Evolutionary conservation across 2,329 filamentous ascomycete species (phyloP), one percentile per base, ranked within the genome.

Genomic region (Fusarium sp.): DNA sequence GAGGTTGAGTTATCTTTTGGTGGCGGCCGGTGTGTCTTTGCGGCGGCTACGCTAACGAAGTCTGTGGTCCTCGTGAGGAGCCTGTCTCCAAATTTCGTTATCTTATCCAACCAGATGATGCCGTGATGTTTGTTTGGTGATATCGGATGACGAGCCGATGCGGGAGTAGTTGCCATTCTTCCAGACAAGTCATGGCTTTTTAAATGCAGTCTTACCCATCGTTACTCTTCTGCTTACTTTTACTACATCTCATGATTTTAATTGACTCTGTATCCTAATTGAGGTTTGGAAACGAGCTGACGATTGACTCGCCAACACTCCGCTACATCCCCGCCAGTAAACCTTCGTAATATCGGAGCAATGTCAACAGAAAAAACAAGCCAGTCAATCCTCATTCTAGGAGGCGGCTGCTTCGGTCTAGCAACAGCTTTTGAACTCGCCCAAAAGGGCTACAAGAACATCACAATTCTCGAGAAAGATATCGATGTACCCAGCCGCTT

Each of bases 381-480:
- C 6, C 69, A 70, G 11, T 73, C 70, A 2, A 55, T 73, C 3
- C 61, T 73, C 9, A 73, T 73, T 7, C 66, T 73, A 2, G 70
- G 70, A 22, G 70, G 38, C 44, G 70, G 70, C 5, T 73, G 70
- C 14, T 73, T 73, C 24, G 70, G 70, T 5, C 6, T 73, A 0
- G 70, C 70, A 0, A 74, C 70, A 0, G 70, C 70, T 0, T 71
- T 71, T 42, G 60, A 73, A 1, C 60, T 73, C 5, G 66, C 66
- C 17, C 47, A 70, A 11, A 67, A 71, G 18, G 70, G 70, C 0
- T 73, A 63, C n/a, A 74, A 59, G 11, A 54, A 63, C 26, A 47
- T 73, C 54, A 74, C 70, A 28, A 60, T 73, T 14, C 71, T 73
- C 1, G 70, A 73, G 31, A 73, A 73, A 13, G 70, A 70, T 2